phyloP scores from a whole-genome alignment of 495 filamentous ascomycete genomes.

The Ramalina intermedia region DNA sequence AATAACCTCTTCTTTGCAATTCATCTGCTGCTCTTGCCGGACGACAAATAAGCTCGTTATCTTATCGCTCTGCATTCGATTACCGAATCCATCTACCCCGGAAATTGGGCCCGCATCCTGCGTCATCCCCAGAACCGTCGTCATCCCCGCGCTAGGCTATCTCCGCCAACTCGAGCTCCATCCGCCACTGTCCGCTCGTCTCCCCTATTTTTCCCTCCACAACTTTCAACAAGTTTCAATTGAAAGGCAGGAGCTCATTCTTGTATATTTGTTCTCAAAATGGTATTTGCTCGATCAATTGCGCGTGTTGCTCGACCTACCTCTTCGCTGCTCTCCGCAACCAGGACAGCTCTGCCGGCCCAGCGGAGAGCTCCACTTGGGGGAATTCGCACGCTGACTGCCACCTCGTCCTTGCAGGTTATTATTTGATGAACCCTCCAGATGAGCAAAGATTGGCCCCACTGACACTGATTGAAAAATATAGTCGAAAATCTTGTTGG shows the following conservation, averaged over 20 bases:
- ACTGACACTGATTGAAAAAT: conserved; percentile 42
- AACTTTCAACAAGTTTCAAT: conserved; percentile 1
- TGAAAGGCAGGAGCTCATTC: background rate
- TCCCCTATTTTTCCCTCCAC: background rate
- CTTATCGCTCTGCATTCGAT: too few species aligned
- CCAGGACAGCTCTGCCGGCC: conserved; percentile 19
- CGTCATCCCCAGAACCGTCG: too few species aligned
- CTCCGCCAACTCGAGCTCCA: too few species aligned
- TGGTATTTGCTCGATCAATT: conserved; percentile 56
- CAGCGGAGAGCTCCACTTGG: conserved; percentile 17
- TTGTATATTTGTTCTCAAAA: conserved; percentile 27
- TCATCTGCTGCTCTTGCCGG: too few species aligned
- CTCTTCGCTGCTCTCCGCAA: conserved; percentile 33
- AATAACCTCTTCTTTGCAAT: too few species aligned
- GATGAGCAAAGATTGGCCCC: conserved; percentile 9
- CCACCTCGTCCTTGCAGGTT: conserved; percentile 19
- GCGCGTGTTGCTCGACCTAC: conserved; percentile 43
- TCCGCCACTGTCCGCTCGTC: background rate
- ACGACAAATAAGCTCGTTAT: too few species aligned
- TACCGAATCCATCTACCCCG: too few species aligned
- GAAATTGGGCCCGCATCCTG: too few species aligned
- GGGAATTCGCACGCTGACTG: conserved; percentile 28
- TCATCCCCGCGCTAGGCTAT: too few species aligned
- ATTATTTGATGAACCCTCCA: background rate
- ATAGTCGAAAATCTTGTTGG: conserved; percentile 62